phyloP scores from a whole-genome alignment of 768 basidiomycete species.

The Sporobolomyces phaffii region DNA sequence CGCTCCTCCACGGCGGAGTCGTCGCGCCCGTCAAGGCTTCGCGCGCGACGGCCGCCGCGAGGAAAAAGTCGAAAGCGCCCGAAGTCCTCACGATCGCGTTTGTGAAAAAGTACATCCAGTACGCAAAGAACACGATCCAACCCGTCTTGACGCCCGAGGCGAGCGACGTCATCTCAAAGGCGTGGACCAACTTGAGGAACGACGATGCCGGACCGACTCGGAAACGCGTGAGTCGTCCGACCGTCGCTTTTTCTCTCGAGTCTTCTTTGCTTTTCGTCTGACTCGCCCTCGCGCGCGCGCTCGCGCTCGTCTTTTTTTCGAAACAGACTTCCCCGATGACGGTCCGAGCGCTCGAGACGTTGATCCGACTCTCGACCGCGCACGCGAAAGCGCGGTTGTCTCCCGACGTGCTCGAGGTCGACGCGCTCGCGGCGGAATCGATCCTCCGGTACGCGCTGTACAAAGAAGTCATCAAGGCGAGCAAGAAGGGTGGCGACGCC shows the following conservation, averaged over 20 bases:
- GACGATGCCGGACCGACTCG: conserved; percentile 82
- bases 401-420: conserved; percentile 69
- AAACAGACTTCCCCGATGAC: conserved; percentile 88
- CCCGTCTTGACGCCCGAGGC: conserved; percentile 87
- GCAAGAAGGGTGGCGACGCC: conserved; percentile 39
- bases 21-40: conserved; percentile 50
- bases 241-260: no score
- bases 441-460: conserved; percentile 96
- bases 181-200: conserved; percentile 85
- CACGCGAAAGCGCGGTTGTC: conserved; percentile 95
- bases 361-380: conserved; percentile 95
- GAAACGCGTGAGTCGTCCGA: conserved; percentile 68
- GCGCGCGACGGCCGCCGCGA: conserved; percentile 50
- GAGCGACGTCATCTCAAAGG: conserved; percentile 84
- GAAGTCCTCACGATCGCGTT: conserved; percentile 89
- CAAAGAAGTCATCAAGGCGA: conserved; percentile 86
- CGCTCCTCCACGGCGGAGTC: conserved; percentile 84
- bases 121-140: conserved; percentile 79
- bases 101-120: conserved; percentile 97
- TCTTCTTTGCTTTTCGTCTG: not conserved
- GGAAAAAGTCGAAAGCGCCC: conserved; percentile 54
- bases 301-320: not conserved
- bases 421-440: conserved; percentile 84
- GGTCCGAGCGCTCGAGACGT: conserved; percentile 94
- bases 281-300: conserved; percentile 11